Percentiles rank a stretch among this genome's conserved stretches.
Conservation (phyloP, 2,329 filamentous ascomycete genomes). For the Arthrobotrys sphaeroides region DNA sequence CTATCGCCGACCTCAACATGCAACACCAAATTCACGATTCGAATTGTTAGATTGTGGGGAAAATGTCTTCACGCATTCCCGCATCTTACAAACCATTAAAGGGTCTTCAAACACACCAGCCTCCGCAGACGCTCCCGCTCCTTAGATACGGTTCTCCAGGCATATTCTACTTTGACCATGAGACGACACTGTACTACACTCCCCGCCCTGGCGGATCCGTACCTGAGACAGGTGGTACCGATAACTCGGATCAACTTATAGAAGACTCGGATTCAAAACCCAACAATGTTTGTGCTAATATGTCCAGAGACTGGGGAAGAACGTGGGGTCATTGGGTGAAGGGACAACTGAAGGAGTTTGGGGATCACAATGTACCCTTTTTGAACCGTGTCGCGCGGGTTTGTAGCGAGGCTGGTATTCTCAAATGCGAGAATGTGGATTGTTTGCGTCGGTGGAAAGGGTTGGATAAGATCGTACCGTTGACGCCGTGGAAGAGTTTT, state of each 20-base stretch:
- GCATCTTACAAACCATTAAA: neutral
- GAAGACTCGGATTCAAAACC: neutral
- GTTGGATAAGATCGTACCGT: neutral
- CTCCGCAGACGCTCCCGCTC: neutral
- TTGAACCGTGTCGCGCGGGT: neutral
- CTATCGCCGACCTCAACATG: too few species aligned
- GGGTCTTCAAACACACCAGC: neutral
- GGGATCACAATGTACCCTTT: neutral
- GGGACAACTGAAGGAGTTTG: neutral
- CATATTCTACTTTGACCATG: neutral
- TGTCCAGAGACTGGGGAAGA: neutral
- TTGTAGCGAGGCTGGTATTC: neutral
- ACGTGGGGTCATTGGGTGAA: constrained; percentile 1
- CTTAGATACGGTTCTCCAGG: neutral
- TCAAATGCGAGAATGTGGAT: neutral
- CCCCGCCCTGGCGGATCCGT: neutral
- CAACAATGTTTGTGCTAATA: neutral
- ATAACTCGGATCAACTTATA: neutral
- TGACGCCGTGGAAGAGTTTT: neutral
- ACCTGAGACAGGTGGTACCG: neutral
- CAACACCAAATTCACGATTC: too few species aligned
- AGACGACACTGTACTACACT: neutral
- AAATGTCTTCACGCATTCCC: neutral
- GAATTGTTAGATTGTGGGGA: neutral
- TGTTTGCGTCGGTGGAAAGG: neutral